These are phyloP conservation scores for Pythium brachiatum DNA, from an alignment of 352 stramenopile species.

Conservation along the genomic window DNA sequence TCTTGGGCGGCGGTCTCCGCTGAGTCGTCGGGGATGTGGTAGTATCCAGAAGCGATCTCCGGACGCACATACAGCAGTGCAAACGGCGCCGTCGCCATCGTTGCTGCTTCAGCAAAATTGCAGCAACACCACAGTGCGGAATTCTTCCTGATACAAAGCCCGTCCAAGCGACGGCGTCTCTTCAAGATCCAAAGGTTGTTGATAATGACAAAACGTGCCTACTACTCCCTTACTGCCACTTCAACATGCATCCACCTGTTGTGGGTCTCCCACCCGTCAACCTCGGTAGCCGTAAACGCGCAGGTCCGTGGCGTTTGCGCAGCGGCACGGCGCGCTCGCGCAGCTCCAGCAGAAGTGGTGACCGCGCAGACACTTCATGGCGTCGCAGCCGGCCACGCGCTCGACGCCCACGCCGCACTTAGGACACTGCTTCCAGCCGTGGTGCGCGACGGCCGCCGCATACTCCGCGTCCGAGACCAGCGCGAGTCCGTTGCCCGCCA, in stretches of 20 bases:
- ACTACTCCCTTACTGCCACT: background rate
- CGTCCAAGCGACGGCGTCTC: constrained; percentile 14
- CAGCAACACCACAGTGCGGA: background rate
- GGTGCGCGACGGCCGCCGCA: constrained; percentile 29
- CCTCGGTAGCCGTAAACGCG: constrained; percentile 5
- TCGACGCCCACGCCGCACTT: constrained; percentile 67
- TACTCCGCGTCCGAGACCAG: constrained; percentile 60
- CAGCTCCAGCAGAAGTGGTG: constrained; percentile 70
- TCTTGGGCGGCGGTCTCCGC: background rate
- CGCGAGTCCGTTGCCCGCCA: constrained; percentile 39
- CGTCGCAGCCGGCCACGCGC: constrained; percentile 47
- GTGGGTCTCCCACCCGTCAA: background rate
- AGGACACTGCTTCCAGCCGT: constrained; percentile 56
- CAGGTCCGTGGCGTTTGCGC: constrained; percentile 11
- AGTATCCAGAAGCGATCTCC: constrained; percentile 58
- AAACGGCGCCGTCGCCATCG: constrained; percentile 23
- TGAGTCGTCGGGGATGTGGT: constrained; percentile 30
- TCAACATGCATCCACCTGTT: background rate
- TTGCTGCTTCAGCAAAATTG: background rate
- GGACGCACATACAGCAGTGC: constrained; percentile 54
- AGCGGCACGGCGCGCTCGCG: constrained; percentile 37
- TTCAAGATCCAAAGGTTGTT: constrained; percentile 18
- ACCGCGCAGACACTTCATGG: constrained; percentile 51
- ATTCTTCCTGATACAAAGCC: too few relatives aligned
- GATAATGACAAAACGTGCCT: background rate